Base-by-base conservation (phyloP, 495 filamentous ascomycete genomes). In the Penicillium angulare region DNA sequence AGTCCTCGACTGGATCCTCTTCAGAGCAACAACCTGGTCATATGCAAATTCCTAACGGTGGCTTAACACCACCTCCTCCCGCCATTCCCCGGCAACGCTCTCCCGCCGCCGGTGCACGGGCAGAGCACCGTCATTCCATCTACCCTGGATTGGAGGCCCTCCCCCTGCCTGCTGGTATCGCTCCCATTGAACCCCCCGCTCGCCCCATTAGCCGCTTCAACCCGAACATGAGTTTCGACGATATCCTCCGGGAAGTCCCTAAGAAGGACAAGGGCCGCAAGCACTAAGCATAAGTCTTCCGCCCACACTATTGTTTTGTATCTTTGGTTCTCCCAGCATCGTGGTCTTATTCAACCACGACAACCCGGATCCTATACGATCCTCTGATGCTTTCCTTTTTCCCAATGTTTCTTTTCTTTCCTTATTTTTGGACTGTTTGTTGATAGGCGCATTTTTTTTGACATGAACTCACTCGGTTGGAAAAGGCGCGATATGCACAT, bases 181-280 rank as follows among this genome's bases (percentile, higher is more conserved):
- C 71, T 3, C 76, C 74, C 12, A 69, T 72, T 23, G 76, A 77
- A 47, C 71, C 69, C 18, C 76, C 64, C 15, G 61, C 66, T 23
- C 64, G 64, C 35, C 67, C 66, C 32, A 59, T 68, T 15, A 72
- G 65, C 47, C 70, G 67, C 38, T 77, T 74, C 64, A 79, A 73
- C 43, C 73, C 63, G 46, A 77, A 70, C 50, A 77, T 77, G 71
- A 80, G 74, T 44, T 80, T 80, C 55, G 77, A 78, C 42, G 71
- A 78, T 46, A 80, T 80, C 42, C 52, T 80, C 42, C 72, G 61
- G 44, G 67, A 79, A 40, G 69, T 72, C 24, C 73, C 77, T 7
- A 67, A 71, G 42, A 67, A 71, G 44, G 59, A 55, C 43, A 71
- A 69, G 47, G 45, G 45, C 10, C 69, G 68, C 50, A 75, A 74